These are phyloP conservation scores for Favolaschia claudopus DNA, from an alignment of 768 basidiomycete genomes.

Conservation along the genomic window DNA sequence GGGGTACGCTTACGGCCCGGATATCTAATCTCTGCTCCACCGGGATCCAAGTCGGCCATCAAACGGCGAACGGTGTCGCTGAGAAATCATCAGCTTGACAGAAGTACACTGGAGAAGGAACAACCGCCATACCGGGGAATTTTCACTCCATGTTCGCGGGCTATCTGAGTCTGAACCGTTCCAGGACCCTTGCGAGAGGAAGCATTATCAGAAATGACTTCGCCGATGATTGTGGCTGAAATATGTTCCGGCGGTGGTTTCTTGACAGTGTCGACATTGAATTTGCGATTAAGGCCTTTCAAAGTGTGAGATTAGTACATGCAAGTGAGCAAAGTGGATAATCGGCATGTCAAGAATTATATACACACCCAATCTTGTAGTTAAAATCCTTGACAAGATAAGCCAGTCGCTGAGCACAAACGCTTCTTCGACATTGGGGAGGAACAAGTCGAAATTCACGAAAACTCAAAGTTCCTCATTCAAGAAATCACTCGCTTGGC, in stretches of 20 bases:
- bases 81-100: too few species aligned
- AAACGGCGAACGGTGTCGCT: not conserved
- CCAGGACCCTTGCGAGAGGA: not conserved
- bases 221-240: not conserved
- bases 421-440: too few species aligned
- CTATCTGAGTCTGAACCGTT: not conserved
- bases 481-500: too few species aligned
- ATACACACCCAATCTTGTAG: too few species aligned
- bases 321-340: too few species aligned
- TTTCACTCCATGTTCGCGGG: not conserved
- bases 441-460: too few species aligned
- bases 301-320: not conserved
- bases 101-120: too few species aligned
- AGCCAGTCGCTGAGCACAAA: too few species aligned
- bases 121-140: not conserved
- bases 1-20: not conserved
- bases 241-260: constrained; percentile 2
- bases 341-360: too few species aligned
- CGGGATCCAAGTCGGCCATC: not conserved
- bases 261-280: not conserved
- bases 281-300: constrained; percentile 6
- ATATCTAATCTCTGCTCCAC: not conserved
- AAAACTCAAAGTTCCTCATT: too few species aligned
- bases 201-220: not conserved
- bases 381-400: too few species aligned